Conservation (phyloP, 495 filamentous ascomycete species). For the Neurospora sp. region DNA sequence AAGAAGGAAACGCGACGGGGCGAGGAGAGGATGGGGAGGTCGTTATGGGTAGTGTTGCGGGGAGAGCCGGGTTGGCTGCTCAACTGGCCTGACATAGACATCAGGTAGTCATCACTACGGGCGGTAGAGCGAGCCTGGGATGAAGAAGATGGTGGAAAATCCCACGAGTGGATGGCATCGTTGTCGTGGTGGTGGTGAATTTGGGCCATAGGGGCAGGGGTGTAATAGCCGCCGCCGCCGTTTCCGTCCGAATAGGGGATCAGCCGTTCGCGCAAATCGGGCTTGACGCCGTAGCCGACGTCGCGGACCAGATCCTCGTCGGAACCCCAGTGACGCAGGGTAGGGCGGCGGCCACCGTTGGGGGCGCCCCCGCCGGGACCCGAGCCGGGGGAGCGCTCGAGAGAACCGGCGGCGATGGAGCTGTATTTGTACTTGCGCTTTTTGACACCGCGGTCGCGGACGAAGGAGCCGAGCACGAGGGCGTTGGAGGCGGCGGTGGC, state of each 20-base stretch:
- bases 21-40: conserved; percentile 11
- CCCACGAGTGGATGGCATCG: conserved; percentile 29
- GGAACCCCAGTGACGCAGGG: conserved; percentile 62
- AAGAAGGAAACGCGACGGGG: conserved; percentile 54
- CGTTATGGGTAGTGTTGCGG: neutral
- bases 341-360: conserved; percentile 32
- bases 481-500: conserved; percentile 69
- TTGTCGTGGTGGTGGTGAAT: neutral
- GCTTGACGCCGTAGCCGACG: conserved; percentile 55
- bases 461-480: conserved; percentile 71
- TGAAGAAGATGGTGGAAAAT: conserved; percentile 18
- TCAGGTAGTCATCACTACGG: conserved; percentile 26
- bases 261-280: conserved; percentile 39
- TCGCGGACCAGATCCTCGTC: conserved; percentile 71
- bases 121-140: conserved; percentile 13
- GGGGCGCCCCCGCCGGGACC: neutral
- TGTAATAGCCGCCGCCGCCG: conserved; percentile 4
- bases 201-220: conserved; percentile 23
- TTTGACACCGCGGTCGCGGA: conserved; percentile 68
- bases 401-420: conserved; percentile 30
- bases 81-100: conserved; percentile 11
- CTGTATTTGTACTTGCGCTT: conserved; percentile 63
- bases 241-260: conserved; percentile 13
- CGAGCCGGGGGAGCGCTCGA: conserved; percentile 35
- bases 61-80: conserved; percentile 24